Conservation (phyloP, 352 stramenopile genomes). For the Globisporangium perplexum region DNA sequence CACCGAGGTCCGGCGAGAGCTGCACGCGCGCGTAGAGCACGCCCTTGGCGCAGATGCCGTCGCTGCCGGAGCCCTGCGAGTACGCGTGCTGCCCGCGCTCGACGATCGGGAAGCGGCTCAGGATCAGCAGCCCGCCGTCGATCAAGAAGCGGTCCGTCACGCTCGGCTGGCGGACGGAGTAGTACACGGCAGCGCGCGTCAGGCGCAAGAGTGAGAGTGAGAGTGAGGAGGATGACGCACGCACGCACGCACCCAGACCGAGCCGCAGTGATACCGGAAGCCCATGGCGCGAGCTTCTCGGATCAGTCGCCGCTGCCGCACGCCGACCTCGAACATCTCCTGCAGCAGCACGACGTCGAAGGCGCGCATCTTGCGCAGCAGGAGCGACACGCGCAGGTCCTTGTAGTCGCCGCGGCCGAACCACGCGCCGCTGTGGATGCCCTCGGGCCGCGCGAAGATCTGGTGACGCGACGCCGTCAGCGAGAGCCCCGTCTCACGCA, state of each 20-base stretch:
- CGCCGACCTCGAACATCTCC: conserved; percentile 76
- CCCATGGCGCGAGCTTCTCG: conserved; percentile 45
- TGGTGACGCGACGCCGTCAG: too few species aligned
- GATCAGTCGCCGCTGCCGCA: conserved; percentile 51
- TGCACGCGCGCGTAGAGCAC: conserved; percentile 75
- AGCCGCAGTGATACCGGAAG: conserved; percentile 73
- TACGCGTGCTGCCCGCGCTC: conserved; percentile 56
- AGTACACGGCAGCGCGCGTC: too few species aligned
- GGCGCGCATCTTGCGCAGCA: conserved; percentile 64
- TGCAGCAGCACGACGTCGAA: conserved; percentile 76
- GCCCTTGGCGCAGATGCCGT: conserved; percentile 71
- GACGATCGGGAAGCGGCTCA: conserved; percentile 80
- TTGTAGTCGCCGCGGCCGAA: conserved; percentile 70
- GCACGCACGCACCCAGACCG: conserved; percentile 50
- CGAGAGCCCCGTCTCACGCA: too few species aligned
- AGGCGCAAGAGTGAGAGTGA: too few species aligned
- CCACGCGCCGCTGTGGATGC: conserved; percentile 73
- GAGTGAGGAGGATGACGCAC: too few species aligned
- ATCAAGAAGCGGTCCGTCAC: conserved; percentile 52
- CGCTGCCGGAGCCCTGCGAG: conserved; percentile 50
- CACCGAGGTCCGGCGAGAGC: conserved; percentile 53
- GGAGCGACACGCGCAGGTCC: conserved; percentile 53
- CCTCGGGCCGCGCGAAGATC: conserved; percentile 72
- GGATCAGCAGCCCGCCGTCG: conserved; percentile 71
- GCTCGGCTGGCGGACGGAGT: conserved; percentile 23